Conservation (phyloP, 768 basidiomycete species). For the Pleurotus giganteus region DNA sequence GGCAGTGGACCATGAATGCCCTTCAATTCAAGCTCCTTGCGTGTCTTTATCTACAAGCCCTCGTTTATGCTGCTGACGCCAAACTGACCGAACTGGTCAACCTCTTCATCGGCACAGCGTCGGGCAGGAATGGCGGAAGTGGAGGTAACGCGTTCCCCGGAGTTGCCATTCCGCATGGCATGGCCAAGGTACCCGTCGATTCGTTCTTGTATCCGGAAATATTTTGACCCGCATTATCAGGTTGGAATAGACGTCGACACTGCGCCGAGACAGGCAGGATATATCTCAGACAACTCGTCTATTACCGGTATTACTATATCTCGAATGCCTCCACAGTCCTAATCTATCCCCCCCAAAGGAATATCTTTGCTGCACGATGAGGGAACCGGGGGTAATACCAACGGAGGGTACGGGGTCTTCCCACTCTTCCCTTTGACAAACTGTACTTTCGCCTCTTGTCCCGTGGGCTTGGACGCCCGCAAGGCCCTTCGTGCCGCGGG, state of each 20-base stretch:
- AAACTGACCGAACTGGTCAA: slow-evolving; percentile 47
- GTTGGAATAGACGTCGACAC: slow-evolving; percentile 52
- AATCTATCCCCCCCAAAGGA: slow-evolving; percentile 10
- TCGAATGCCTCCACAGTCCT: too few relatives aligned
- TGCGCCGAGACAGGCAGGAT: slow-evolving; percentile 48
- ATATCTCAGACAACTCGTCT: slow-evolving; percentile 42
- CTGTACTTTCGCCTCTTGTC: slow-evolving; percentile 40
- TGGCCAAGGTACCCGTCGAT: slow-evolving; percentile 40
- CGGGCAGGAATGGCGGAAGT: slow-evolving; percentile 42
- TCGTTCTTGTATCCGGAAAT: too few relatives aligned
- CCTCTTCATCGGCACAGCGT: slow-evolving; percentile 49
- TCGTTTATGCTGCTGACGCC: slow-evolving; percentile 8
- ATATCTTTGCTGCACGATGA: slow-evolving; percentile 55
- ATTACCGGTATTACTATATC: slow-evolving; percentile 28
- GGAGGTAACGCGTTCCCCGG: slow-evolving; percentile 52
- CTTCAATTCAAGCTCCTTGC: not conserved
- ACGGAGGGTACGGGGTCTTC: slow-evolving; percentile 51
- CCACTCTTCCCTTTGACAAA: slow-evolving; percentile 45
- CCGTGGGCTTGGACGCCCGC: slow-evolving; percentile 38
- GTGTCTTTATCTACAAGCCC: not conserved
- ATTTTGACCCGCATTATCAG: slow-evolving; percentile 19
- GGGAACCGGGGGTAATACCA: slow-evolving; percentile 50
- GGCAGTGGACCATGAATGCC: too few relatives aligned
- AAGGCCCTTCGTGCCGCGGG: slow-evolving; percentile 39
- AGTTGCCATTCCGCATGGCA: slow-evolving; percentile 48